Evolutionary conservation across 1,139 yeast species (phyloP).

Genomic region (Pichia inconspicua): DNA sequence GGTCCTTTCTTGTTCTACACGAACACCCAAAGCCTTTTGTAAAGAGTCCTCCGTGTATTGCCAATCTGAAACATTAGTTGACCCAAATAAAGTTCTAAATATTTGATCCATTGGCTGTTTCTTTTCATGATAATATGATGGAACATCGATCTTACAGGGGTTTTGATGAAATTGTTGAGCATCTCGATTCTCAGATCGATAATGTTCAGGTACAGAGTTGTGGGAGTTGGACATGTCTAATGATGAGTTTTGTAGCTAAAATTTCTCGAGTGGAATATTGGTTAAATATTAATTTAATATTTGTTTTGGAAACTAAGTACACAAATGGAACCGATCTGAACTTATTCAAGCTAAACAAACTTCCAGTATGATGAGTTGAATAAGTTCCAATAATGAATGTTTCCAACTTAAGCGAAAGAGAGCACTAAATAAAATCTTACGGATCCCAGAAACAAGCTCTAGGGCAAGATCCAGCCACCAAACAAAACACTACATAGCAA

Average conservation of each 20-base stretch:
- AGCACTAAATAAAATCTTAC: neutral
- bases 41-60: conserved; percentile 58
- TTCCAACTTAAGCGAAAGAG: too few species aligned
- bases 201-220: neutral
- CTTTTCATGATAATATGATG: neutral
- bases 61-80: conserved; percentile 42
- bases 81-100: conserved; percentile 39
- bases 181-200: neutral
- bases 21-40: conserved; percentile 53
- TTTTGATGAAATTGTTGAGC: neutral
- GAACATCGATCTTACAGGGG: neutral
- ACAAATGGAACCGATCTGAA: neutral
- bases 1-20: conserved; percentile 74
- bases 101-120: conserved; percentile 5
- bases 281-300: too few species aligned
- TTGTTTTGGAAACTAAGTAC: too few species aligned
- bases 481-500: neutral
- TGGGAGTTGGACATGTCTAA: neutral
- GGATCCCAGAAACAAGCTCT: neutral
- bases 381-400: too few species aligned
- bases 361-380: too few species aligned
- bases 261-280: too few species aligned
- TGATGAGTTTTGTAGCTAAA: too few species aligned
- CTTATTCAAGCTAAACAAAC: too few species aligned
- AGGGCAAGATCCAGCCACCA: neutral